These are phyloP conservation scores for Pyricularia sp. DNA, from an alignment of 2,329 filamentous ascomycete genomes.

Conservation along the genomic window DNA sequence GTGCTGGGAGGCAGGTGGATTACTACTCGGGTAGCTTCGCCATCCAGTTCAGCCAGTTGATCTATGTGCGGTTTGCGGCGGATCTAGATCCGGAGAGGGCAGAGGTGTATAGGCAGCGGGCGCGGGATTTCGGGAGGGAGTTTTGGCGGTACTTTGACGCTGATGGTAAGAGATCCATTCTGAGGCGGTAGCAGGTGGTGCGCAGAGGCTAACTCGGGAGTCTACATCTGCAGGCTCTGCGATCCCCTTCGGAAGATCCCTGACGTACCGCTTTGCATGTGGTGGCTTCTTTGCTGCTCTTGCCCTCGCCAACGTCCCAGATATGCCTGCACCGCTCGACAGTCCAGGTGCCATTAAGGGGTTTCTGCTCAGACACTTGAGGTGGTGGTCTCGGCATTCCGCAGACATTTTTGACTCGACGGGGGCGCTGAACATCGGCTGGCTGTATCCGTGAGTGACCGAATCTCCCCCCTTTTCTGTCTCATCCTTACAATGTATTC, in stretches of 20 bases:
- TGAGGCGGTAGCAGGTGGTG: background rate
- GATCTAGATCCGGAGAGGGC: slow-evolving; percentile 22
- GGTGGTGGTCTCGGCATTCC: slow-evolving; percentile 23
- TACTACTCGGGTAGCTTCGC: slow-evolving; percentile 14
- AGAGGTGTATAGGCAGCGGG: slow-evolving; percentile 16
- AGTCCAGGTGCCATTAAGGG: slow-evolving; percentile 25
- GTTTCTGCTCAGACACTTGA: slow-evolving; percentile 27
- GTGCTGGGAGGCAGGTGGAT: slow-evolving; percentile 7
- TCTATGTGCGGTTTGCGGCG: slow-evolving; percentile 22
- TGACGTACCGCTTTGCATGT: slow-evolving; percentile 32
- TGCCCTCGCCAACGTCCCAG: slow-evolving; percentile 20
- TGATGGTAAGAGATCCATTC: slow-evolving; percentile 14
- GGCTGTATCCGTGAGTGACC: slow-evolving; percentile 11
- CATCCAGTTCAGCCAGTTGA: slow-evolving; percentile 19
- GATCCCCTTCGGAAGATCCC: slow-evolving; percentile 30
- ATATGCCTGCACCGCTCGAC: slow-evolving; percentile 20
- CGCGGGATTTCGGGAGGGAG: slow-evolving; percentile 19
- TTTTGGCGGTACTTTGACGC: slow-evolving; percentile 30
- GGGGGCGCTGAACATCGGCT: slow-evolving; percentile 28
- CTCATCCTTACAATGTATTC: too few species aligned
- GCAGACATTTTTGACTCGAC: slow-evolving; percentile 24
- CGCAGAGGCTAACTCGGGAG: background rate
- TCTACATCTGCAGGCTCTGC: slow-evolving; percentile 19
- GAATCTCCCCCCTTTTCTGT: too few species aligned
- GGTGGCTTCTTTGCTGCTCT: slow-evolving; percentile 28